These are phyloP conservation scores for Aspergillus avenaceus DNA, from an alignment of 495 filamentous ascomycete genomes.

Conservation along the genomic window DNA sequence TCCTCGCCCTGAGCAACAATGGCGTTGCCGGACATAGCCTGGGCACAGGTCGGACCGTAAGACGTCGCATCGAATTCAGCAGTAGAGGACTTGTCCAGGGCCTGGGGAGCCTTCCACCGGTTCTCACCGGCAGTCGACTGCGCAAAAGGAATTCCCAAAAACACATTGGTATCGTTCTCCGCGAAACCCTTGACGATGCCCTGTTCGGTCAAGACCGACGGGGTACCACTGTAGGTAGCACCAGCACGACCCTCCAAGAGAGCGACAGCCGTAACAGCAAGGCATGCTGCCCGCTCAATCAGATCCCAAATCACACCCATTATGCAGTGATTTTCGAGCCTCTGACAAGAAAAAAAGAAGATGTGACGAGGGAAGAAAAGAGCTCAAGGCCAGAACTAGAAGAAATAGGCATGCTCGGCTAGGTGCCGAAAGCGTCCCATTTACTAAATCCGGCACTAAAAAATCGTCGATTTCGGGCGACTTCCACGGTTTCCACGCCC, in stretches of 20 bases:
- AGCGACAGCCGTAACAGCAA: slow-evolving; percentile 10
- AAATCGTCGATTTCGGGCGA: no score
- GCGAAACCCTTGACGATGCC: slow-evolving; percentile 16
- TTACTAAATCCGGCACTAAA: no score
- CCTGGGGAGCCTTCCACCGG: slow-evolving; percentile 23
- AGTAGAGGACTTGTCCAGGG: slow-evolving; percentile 6
- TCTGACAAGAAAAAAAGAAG: neutral
- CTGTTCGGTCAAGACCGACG: slow-evolving; percentile 13
- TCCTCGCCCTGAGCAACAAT: slow-evolving; percentile 23
- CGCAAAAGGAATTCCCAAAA: slow-evolving; percentile 26
- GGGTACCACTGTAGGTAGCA: neutral
- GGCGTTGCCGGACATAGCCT: slow-evolving; percentile 20
- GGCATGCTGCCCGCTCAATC: slow-evolving; percentile 5
- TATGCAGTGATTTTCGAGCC: neutral
- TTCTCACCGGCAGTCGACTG: slow-evolving; percentile 22
- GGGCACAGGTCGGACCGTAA: slow-evolving; percentile 23
- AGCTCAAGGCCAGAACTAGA: no score
- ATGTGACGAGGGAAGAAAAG: neutral
- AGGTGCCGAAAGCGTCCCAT: no score
- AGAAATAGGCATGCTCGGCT: no score
- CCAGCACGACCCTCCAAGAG: neutral
- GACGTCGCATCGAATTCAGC: slow-evolving; percentile 17
- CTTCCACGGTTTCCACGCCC: no score
- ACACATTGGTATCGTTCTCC: slow-evolving; percentile 21
- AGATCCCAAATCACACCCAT: slow-evolving; percentile 12